Percentiles rank a stretch among this genome's conserved stretches.
phyloP scores from a whole-genome alignment of 306 rosid species.

The Cucurbita argyrosperma region DNA sequence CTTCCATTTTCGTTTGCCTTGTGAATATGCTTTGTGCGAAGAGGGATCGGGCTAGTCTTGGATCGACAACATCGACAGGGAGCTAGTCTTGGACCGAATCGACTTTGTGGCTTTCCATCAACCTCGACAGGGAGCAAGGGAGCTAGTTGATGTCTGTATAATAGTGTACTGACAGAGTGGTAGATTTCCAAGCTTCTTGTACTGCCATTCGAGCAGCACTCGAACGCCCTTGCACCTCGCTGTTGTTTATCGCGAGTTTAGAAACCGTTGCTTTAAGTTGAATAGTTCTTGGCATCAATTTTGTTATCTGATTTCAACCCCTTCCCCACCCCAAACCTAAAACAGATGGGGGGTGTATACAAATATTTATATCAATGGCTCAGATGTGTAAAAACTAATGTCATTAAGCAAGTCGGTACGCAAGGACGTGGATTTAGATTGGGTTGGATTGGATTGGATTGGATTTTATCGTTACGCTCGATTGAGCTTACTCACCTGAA shows the following conservation, averaged over 20 bases:
- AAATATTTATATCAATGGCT: constrained; percentile 1
- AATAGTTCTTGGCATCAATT: constrained; percentile 36
- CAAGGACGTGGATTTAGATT: not conserved
- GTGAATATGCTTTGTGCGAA: constrained; percentile 29
- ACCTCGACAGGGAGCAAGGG: constrained; percentile 1
- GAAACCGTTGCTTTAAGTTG: constrained; percentile 25
- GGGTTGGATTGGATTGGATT: no score
- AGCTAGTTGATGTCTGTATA: constrained; percentile 38
- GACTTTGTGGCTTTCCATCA: constrained; percentile 23
- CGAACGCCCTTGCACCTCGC: not conserved
- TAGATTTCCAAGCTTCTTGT: not conserved
- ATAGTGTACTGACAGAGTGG: constrained; percentile 13
- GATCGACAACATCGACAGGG: not conserved
- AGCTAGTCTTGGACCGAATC: constrained; percentile 14
- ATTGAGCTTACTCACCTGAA: no score
- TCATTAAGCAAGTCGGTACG: not conserved
- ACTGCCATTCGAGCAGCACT: not conserved
- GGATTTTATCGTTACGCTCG: no score
- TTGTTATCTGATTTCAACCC: constrained; percentile 21
- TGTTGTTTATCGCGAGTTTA: not conserved
- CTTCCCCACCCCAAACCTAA: not conserved
- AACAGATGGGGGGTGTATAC: constrained; percentile 6
- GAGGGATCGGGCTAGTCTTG: constrained; percentile 15
- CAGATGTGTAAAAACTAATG: constrained; percentile 2
- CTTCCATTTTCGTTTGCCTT: constrained; percentile 13